Conservation (phyloP, 2,329 filamentous ascomycete genomes). For the Tolypocladium cylindrosporum region DNA sequence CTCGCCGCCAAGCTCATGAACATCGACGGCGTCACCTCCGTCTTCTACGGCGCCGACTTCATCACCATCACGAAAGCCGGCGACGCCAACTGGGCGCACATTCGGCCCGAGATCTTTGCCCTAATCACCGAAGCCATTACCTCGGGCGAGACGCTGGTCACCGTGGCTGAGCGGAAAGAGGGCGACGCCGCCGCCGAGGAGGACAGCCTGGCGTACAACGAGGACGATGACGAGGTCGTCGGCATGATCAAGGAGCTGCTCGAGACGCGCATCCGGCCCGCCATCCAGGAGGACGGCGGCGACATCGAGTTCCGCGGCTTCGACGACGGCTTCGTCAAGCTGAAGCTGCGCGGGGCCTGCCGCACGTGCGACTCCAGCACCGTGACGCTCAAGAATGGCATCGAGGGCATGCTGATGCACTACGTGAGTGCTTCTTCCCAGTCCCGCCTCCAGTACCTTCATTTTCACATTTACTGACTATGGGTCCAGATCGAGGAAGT, state of each 20-base stretch:
- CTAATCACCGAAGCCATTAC: constrained; percentile 90
- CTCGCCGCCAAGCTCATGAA: constrained; percentile 85
- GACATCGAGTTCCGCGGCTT: constrained; percentile 96
- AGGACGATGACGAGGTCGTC: constrained; percentile 87
- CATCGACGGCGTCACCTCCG: constrained; percentile 85
- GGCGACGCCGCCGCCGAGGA: constrained; percentile 34
- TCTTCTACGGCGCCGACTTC: constrained; percentile 92
- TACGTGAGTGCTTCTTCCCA: constrained; percentile 51
- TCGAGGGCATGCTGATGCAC: constrained; percentile 97
- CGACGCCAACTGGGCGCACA: constrained; percentile 85
- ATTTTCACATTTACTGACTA: neutral
- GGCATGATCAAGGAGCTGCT: constrained; percentile 98
- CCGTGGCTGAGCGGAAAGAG: constrained; percentile 51
- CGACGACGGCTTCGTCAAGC: constrained; percentile 64
- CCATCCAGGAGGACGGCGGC: constrained; percentile 94
- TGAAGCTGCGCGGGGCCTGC: constrained; percentile 88
- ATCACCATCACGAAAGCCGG: constrained; percentile 91
- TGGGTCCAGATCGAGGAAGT: constrained; percentile 77
- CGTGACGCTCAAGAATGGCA: constrained; percentile 92
- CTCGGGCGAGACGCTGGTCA: constrained; percentile 72
- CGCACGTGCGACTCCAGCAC: constrained; percentile 95
- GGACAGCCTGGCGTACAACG: constrained; percentile 73
- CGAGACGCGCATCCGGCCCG: constrained; percentile 87
- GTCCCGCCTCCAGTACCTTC: neutral
- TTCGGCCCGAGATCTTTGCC: constrained; percentile 91